Percentiles rank a stretch among this genome's conserved stretches.
These are phyloP conservation scores for Magnolia officinalis DNA, from an alignment of 164 flowering plant genomes.

Conservation along the genomic window DNA sequence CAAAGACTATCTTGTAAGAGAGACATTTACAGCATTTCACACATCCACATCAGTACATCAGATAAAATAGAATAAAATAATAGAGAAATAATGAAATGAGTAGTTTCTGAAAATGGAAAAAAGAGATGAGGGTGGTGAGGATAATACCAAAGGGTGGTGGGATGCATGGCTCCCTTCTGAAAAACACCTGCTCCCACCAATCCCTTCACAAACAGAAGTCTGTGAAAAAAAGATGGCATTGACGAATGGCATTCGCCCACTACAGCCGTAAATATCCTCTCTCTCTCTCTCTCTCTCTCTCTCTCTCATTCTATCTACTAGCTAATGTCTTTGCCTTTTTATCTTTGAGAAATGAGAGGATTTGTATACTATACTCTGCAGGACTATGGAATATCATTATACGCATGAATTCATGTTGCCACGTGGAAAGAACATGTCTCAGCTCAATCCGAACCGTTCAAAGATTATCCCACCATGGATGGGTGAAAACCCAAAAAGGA, in stretches of 20 bases:
- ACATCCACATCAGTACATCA: neutral
- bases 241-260: constrained; percentile 33
- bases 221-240: constrained; percentile 15
- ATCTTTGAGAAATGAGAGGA: neutral
- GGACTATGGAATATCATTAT: neutral
- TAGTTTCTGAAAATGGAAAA: neutral
- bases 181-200: constrained; percentile 31
- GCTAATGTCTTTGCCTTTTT: constrained; percentile 13
- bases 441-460: no score
- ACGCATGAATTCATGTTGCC: neutral
- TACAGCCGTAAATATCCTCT: constrained; percentile 8
- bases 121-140: constrained; percentile 5
- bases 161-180: constrained; percentile 16
- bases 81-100: neutral
- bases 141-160: constrained; percentile 13
- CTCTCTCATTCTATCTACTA: constrained; percentile 34
- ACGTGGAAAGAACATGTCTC: neutral
- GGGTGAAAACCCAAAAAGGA: no score
- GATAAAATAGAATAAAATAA: neutral
- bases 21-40: neutral
- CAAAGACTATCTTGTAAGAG: neutral
- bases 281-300: constrained; percentile 7
- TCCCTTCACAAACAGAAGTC: constrained; percentile 14
- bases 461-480: no score
- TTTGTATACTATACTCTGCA: neutral